Evolutionary conservation across 2,329 filamentous ascomycete species (phyloP).

Genomic region (Fusarium palustre): DNA sequence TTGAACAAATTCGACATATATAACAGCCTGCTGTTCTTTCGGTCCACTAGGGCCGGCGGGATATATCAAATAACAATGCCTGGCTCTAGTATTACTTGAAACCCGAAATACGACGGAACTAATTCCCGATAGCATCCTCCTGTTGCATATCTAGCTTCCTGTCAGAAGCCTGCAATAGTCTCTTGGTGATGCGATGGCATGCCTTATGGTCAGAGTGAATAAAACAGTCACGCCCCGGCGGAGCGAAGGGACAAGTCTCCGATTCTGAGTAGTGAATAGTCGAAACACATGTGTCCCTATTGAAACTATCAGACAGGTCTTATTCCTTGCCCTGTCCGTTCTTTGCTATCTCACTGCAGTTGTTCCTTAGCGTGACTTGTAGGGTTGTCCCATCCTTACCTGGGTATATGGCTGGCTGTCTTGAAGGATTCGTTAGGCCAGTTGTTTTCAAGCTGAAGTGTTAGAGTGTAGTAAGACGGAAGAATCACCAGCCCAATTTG

Average conservation of each 20-base stretch:
- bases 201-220: not conserved
- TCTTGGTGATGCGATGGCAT: too few species aligned
- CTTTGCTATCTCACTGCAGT: not conserved
- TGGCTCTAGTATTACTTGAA: not conserved
- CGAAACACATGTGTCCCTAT: not conserved
- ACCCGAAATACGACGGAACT: slow-evolving; percentile 11
- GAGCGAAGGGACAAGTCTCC: slow-evolving; percentile 1
- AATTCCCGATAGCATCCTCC: not conserved
- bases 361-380: not conserved
- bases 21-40: not conserved
- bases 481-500: not conserved
- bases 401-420: not conserved
- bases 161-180: not conserved
- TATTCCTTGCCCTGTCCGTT: not conserved
- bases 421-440: not conserved
- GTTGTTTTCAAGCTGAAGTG: slow-evolving; percentile 1
- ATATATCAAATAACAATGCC: not conserved
- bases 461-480: slow-evolving; percentile 9
- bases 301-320: too few species aligned
- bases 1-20: not conserved
- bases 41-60: slow-evolving; percentile 5
- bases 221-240: slow-evolving; percentile 1
- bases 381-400: not conserved
- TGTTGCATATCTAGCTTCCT: not conserved
- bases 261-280: not conserved